phyloP scores from a whole-genome alignment of 2,329 filamentous ascomycete genomes.

The Fusarium tjaetaba region DNA sequence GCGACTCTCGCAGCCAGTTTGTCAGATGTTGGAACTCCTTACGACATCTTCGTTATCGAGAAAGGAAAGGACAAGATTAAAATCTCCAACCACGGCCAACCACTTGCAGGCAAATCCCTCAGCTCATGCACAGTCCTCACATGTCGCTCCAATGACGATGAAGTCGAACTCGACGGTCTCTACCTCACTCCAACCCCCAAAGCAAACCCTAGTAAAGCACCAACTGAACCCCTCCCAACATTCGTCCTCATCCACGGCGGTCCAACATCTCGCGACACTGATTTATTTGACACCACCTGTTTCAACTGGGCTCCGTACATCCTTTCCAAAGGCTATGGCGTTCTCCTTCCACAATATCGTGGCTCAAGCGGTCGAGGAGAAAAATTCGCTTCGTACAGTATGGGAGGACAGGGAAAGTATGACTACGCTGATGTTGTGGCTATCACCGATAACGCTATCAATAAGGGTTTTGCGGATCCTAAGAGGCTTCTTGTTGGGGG shows the following conservation, averaged over 20 bases:
- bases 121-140: constrained; percentile 9
- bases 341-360: constrained; percentile 53
- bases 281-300: constrained; percentile 42
- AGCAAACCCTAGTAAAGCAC: background rate
- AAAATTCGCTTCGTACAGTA: constrained; percentile 45
- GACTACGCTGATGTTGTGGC: constrained; percentile 52
- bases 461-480: constrained; percentile 44
- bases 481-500: constrained; percentile 49
- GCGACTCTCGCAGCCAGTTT: constrained; percentile 25
- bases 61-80: background rate
- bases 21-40: constrained; percentile 29
- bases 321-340: constrained; percentile 48
- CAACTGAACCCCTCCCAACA: constrained; percentile 9
- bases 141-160: constrained; percentile 16
- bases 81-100: constrained; percentile 17
- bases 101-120: background rate
- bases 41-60: constrained; percentile 16
- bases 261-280: constrained; percentile 6
- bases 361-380: constrained; percentile 48
- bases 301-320: constrained; percentile 46
- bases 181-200: constrained; percentile 16
- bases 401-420: constrained; percentile 45
- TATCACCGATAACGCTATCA: constrained; percentile 48
- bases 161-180: constrained; percentile 21
- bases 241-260: constrained; percentile 27